Percentiles rank a stretch among this genome's conserved stretches.
These are phyloP conservation scores for Penicillium sp. DNA, from an alignment of 2,329 filamentous ascomycete genomes.

Conservation along the genomic window DNA sequence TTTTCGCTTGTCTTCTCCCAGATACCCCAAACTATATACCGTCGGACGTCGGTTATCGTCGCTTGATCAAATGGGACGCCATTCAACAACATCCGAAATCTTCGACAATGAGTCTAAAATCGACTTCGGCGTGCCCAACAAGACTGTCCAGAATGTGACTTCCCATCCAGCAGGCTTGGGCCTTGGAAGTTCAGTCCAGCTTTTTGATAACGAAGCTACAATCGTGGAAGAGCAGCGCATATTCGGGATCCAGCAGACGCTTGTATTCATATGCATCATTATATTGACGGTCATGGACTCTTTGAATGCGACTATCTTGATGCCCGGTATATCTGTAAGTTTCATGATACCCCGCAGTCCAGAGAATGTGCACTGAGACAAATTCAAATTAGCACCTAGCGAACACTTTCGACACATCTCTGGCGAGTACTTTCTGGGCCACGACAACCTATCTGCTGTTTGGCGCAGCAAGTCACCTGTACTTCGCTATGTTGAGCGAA, in stretches of 20 bases:
- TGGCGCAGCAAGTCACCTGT: slow-evolving; percentile 29
- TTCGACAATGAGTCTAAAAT: slow-evolving; percentile 19
- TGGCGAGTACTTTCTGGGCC: slow-evolving; percentile 50
- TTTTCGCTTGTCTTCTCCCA: neutral
- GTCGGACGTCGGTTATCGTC: no score
- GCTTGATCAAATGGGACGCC: slow-evolving; percentile 18
- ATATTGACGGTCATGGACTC: slow-evolving; percentile 52
- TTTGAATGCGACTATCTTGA: slow-evolving; percentile 52
- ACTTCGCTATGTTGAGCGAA: slow-evolving; percentile 34
- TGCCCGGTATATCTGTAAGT: slow-evolving; percentile 48
- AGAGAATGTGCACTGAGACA: neutral
- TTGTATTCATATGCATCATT: slow-evolving; percentile 45
- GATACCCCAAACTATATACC: neutral
- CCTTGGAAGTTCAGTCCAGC: slow-evolving; percentile 20
- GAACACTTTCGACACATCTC: slow-evolving; percentile 36
- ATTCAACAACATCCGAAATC: slow-evolving; percentile 6
- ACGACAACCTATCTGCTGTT: slow-evolving; percentile 51
- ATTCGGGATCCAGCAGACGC: slow-evolving; percentile 42
- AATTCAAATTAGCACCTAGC: slow-evolving; percentile 29
- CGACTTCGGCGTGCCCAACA: slow-evolving; percentile 10
- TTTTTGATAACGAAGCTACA: slow-evolving; percentile 19
- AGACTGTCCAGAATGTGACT: slow-evolving; percentile 13
- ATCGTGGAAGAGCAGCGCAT: slow-evolving; percentile 34
- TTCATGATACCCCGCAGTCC: neutral
- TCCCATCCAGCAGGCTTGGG: slow-evolving; percentile 7